Evolutionary conservation across 2,329 filamentous ascomycete species (phyloP).

Genomic region (Daldinia sp.): DNA sequence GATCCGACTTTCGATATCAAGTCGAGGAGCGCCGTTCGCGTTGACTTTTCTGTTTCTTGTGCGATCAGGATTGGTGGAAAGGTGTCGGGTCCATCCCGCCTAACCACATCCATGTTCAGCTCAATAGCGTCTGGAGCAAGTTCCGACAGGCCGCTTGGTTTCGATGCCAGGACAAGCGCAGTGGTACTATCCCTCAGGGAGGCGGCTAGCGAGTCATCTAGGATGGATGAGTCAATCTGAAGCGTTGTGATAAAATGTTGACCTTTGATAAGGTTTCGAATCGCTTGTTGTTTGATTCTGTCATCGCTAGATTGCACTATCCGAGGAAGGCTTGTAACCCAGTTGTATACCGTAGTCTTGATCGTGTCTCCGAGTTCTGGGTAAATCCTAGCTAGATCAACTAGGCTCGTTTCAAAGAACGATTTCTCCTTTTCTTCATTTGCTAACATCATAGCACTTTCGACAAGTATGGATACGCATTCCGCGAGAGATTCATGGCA

Average conservation of each 20-base stretch:
- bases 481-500: slow-evolving; percentile 80
- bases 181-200: slow-evolving; percentile 81
- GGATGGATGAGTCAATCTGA: slow-evolving; percentile 71
- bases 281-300: slow-evolving; percentile 75
- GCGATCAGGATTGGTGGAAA: slow-evolving; percentile 74
- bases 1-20: slow-evolving; percentile 69
- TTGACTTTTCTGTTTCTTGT: slow-evolving; percentile 74
- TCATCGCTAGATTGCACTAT: slow-evolving; percentile 89
- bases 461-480: slow-evolving; percentile 78
- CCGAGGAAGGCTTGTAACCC: slow-evolving; percentile 83
- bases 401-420: slow-evolving; percentile 64
- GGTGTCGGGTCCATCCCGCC: slow-evolving; percentile 34
- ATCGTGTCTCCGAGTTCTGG: slow-evolving; percentile 71
- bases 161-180: slow-evolving; percentile 54
- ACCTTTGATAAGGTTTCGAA: slow-evolving; percentile 81
- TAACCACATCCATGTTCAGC: slow-evolving; percentile 49
- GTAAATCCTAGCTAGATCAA: slow-evolving; percentile 72
- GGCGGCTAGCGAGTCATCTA: slow-evolving; percentile 75
- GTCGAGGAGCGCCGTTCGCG: slow-evolving; percentile 67
- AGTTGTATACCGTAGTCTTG: slow-evolving; percentile 80
- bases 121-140: slow-evolving; percentile 49
- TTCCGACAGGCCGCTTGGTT: slow-evolving; percentile 52
- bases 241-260: slow-evolving; percentile 74
- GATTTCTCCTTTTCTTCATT: slow-evolving; percentile 61
- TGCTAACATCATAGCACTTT: slow-evolving; percentile 81